Evolutionary conservation across 1,284 basidiomycete species (phyloP), one percentile per base, ranked within the genome.

Genomic region (Takashimella koratensis): DNA sequence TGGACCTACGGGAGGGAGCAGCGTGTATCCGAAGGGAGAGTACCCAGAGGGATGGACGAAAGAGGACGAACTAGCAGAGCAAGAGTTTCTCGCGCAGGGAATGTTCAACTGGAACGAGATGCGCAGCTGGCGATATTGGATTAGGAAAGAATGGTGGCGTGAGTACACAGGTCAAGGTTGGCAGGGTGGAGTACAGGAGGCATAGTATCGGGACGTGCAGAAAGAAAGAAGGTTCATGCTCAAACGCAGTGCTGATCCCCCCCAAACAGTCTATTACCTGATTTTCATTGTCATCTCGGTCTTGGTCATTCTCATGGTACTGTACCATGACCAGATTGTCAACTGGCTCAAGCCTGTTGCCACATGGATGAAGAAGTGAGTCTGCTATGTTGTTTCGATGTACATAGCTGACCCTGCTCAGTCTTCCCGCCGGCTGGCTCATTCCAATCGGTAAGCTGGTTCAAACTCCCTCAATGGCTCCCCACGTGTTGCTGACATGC

Each of bases 381-480:
- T 73, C 8, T 5, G 39, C 36, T 22, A n/a, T 44, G 11, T 3
- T 19, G 3, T 24, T 13, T 25, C n/a, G n/a, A 21, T 13, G 10
- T 22, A 12, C n/a, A n/a, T n/a, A n/a, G n/a, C 45, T 41, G 16
- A 49, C 26, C 16, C n/a, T 21, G 19, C 52, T 12, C 40, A 77
- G 78, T 27, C 58, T 80, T 19, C 69, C 75, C 10, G 77, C 68
- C 41, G 90, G 91, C 19, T 94, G 85, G 85, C 72, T 86, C 16
- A 89, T 95, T 43, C 90, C 91, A 1, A 89, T 93, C 46, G 87
- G 76, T 43, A 79, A 48, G 57, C 44, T 22, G 16, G 3, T 23
- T 86, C 90, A 66, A 78, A 90, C 59, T 83, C n/a, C n/a, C n/a
- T n/a, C n/a, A n/a, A n/a, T 90, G 39, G 87, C 86, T 0, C 86